These are phyloP conservation scores for Kodamaea arcana DNA, from an alignment of 1,139 yeast species.

Conservation along the genomic window DNA sequence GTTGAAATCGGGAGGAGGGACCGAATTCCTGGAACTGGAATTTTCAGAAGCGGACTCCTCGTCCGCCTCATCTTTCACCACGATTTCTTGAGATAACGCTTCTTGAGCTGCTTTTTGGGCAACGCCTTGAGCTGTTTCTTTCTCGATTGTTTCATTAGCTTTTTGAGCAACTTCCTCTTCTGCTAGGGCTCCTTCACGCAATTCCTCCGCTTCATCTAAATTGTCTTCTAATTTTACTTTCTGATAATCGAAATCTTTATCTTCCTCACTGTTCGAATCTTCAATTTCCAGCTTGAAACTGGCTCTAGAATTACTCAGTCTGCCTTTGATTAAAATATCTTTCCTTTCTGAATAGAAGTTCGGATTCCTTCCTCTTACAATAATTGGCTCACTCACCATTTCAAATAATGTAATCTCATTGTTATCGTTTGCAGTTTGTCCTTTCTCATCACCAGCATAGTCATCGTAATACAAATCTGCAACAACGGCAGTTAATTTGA, in stretches of 20 bases:
- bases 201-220: conserved; percentile 1
- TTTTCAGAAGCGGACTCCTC: conserved; percentile 1
- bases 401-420: conserved; percentile 35
- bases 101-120: conserved; percentile 6
- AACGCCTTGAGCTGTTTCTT: not conserved
- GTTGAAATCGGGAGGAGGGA: conserved; percentile 8
- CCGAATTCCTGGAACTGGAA: conserved; percentile 3
- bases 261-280: conserved; percentile 3
- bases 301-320: conserved; percentile 11
- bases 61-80: conserved; percentile 1
- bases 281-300: conserved; percentile 13
- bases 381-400: conserved; percentile 46
- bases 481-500: conserved; percentile 43
- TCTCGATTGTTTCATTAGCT: not conserved
- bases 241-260: conserved; percentile 2
- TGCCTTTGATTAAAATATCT: conserved; percentile 37
- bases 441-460: conserved; percentile 26
- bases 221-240: conserved; percentile 4
- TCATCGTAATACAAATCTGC: conserved; percentile 43
- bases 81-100: conserved; percentile 4
- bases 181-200: not conserved
- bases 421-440: conserved; percentile 12
- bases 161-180: not conserved
- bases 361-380: conserved; percentile 66
- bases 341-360: conserved; percentile 56